Conservation (phyloP, 257 asterid species). For the Sherardia arvensis region DNA sequence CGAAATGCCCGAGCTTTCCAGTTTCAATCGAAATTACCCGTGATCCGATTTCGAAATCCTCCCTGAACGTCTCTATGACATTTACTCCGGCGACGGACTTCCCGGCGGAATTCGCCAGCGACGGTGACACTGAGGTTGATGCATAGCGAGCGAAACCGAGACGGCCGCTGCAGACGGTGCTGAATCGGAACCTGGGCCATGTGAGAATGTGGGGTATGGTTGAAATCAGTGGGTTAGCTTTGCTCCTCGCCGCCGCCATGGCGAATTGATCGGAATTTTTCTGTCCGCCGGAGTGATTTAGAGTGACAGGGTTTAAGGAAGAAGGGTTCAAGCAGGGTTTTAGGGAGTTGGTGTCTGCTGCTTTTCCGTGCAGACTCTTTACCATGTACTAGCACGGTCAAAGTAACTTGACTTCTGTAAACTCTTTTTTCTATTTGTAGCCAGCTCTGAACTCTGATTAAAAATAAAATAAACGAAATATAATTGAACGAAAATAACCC, state of each 20-base stretch:
- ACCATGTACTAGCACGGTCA: background rate
- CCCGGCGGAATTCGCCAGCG: constrained; percentile 37
- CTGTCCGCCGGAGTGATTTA: background rate
- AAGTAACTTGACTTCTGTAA: background rate
- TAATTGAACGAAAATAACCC: too few species aligned
- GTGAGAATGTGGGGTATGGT: constrained; percentile 36
- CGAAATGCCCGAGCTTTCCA: constrained; percentile 83
- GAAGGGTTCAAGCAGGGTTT: background rate
- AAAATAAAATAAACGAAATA: too few species aligned
- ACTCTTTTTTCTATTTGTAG: too few species aligned
- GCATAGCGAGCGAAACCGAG: constrained; percentile 27
- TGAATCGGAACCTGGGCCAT: constrained; percentile 52
- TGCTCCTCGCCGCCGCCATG: constrained; percentile 58
- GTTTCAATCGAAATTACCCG: constrained; percentile 57
- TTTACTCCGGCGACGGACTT: constrained; percentile 40
- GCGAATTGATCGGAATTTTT: constrained; percentile 17
- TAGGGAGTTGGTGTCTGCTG: background rate
- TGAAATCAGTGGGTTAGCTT: constrained; percentile 57
- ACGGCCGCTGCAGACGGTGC: constrained; percentile 61
- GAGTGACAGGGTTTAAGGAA: constrained; percentile 8
- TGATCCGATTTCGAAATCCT: constrained; percentile 79
- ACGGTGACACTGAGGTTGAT: constrained; percentile 22
- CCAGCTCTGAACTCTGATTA: too few species aligned
- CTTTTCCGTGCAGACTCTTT: background rate
- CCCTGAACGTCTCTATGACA: constrained; percentile 62